Evolutionary conservation across 2,329 filamentous ascomycete species (phyloP), one percentile per base, ranked within the genome.

Genomic region (Fusarium chlamydosporum): DNA sequence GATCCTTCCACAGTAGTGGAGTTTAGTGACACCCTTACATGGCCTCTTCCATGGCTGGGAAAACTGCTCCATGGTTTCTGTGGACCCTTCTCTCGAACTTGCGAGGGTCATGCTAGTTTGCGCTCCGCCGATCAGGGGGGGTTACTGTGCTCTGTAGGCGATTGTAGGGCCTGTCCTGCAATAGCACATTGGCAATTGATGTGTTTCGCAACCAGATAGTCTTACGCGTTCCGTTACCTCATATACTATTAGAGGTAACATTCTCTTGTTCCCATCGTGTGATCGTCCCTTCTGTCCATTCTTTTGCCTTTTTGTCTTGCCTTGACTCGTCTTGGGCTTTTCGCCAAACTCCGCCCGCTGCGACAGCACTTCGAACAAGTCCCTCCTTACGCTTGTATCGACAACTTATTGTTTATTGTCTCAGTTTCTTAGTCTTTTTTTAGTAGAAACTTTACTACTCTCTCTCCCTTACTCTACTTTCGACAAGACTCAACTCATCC

Each of bases 211-310:
- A 35, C 38, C 47, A 60, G 51, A 56, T 15, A 46, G 59, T 54
- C 35, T 65, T 65, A 65, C 61, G 61, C 54, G 61, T 65, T 65
- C 61, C 10, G 53, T 65, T 64, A 63, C 61, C 59, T 63, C 61
- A 64, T 58, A 64, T 58, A 58, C 42, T 55, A 55, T 34, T 45
- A 55, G 42, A 47, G n/a, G 60, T 63, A 40, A 38, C 47, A 29
- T 47, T 38, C 20, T 61, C 34, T 42, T 37, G 18, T 41, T 31
- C n/a, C 27, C 23, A 6, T 33, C 26, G 58, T 63, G 48, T 51
- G 42, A 63, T 64, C 59, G 50, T 56, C 56, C 37, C 12, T 37
- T 12, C 33, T 20, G 42, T 45, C 26, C 40, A 18, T 33, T 37
- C 31, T 26, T 23, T 38, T 33, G 40, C 23, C 20, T 42, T 26